Percentiles rank a stretch among this genome's conserved stretches.
Evolutionary conservation across 2,329 filamentous ascomycete species (phyloP).

Genomic region (Colletotrichum sidae): DNA sequence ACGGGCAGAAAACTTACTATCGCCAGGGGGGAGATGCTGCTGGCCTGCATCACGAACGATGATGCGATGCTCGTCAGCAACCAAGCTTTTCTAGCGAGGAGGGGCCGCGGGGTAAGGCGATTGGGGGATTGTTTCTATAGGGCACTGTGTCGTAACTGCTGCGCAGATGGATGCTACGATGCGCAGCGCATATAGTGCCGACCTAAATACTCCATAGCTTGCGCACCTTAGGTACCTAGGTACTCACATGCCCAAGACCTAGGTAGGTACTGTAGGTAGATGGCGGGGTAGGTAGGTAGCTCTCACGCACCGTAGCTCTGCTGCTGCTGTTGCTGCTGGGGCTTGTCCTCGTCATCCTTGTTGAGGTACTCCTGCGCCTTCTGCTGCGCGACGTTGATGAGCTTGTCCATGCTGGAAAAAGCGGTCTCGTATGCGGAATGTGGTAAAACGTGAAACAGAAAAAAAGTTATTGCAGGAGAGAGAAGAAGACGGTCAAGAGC

Average conservation of each 20-base stretch:
- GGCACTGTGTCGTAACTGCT: not conserved
- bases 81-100: slow-evolving; percentile 17
- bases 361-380: slow-evolving; percentile 51
- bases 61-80: slow-evolving; percentile 14
- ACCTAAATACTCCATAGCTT: too few species aligned
- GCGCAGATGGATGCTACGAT: too few species aligned
- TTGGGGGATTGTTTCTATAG: not conserved
- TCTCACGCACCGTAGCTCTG: slow-evolving; percentile 26
- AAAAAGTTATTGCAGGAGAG: not conserved
- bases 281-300: slow-evolving; percentile 33
- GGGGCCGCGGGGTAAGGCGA: slow-evolving; percentile 18
- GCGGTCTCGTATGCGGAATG: not conserved
- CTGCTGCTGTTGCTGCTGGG: slow-evolving; percentile 37
- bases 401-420: slow-evolving; percentile 49
- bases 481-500: not conserved
- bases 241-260: too few species aligned
- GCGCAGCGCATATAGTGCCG: too few species aligned
- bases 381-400: slow-evolving; percentile 43
- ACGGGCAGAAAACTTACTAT: slow-evolving; percentile 42
- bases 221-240: too few species aligned
- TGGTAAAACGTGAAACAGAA: not conserved
- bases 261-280: not conserved
- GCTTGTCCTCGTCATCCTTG: slow-evolving; percentile 44
- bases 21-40: slow-evolving; percentile 38
- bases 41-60: slow-evolving; percentile 14